Conservation (phyloP, 768 basidiomycete species). For the Gymnopilus dilepis region DNA sequence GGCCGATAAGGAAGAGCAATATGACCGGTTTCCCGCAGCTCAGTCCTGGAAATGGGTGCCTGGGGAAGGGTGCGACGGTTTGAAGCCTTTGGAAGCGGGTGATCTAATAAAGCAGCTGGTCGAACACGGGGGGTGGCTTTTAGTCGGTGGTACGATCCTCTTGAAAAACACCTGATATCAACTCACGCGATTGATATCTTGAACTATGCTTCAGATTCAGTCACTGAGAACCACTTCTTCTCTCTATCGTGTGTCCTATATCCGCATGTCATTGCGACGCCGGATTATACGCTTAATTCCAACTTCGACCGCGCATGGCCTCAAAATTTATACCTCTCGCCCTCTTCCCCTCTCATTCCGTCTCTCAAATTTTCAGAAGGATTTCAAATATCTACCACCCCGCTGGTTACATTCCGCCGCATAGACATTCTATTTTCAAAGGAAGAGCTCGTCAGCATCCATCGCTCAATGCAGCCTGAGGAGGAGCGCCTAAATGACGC, state of each 20-base stretch:
- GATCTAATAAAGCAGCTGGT: slow-evolving; percentile 61
- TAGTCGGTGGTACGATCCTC: slow-evolving; percentile 59
- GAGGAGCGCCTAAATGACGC: slow-evolving; percentile 30
- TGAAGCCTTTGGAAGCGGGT: slow-evolving; percentile 45
- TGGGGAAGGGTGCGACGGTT: slow-evolving; percentile 43
- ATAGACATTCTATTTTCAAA: slow-evolving; percentile 62
- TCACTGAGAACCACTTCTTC: slow-evolving; percentile 77
- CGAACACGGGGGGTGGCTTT: slow-evolving; percentile 72
- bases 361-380: slow-evolving; percentile 49
- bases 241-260: slow-evolving; percentile 69
- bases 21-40: slow-evolving; percentile 57
- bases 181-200: not conserved
- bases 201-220: slow-evolving; percentile 60
- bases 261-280: slow-evolving; percentile 70
- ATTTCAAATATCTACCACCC: slow-evolving; percentile 62
- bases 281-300: slow-evolving; percentile 57
- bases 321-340: slow-evolving; percentile 66
- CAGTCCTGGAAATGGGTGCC: slow-evolving; percentile 61
- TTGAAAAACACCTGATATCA: not conserved
- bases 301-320: slow-evolving; percentile 70
- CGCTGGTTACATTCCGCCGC: slow-evolving; percentile 69
- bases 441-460: slow-evolving; percentile 52
- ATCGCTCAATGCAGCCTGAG: slow-evolving; percentile 40
- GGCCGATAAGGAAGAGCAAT: slow-evolving; percentile 51
- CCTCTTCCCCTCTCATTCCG: slow-evolving; percentile 53